Conservation (phyloP, 768 basidiomycete genomes). For the Chalciporus pseudorubinellus region DNA sequence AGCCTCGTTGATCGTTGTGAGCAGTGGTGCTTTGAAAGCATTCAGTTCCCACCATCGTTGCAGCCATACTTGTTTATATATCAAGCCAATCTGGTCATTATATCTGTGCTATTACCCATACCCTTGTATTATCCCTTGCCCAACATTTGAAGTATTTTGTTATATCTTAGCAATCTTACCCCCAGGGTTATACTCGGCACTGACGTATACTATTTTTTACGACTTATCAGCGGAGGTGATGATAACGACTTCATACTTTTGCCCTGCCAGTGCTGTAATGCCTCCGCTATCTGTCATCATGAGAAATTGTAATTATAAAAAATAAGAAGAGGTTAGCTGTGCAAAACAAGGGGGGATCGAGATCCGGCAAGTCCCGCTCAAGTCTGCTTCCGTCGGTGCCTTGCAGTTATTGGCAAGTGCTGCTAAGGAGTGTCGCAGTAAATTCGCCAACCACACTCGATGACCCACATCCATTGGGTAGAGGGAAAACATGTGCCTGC, state of each 20-base stretch:
- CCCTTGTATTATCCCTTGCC: constrained; percentile 19
- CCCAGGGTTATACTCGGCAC: neutral
- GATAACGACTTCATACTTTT: constrained; percentile 5
- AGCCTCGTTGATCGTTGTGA: neutral
- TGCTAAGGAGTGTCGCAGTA: no score
- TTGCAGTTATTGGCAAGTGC: no score
- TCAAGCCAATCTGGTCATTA: constrained; percentile 15
- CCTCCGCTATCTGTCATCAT: constrained; percentile 7
- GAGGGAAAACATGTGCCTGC: neutral
- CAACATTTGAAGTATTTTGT: constrained; percentile 12
- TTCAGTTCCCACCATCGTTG: constrained; percentile 7
- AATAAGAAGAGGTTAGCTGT: neutral
- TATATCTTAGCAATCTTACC: constrained; percentile 9
- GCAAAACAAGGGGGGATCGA: constrained; percentile 9
- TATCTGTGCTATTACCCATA: constrained; percentile 21
- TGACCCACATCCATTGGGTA: neutral
- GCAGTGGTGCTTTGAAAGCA: constrained; percentile 2
- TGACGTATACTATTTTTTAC: constrained; percentile 14
- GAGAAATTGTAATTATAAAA: neutral
- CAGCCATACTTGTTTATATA: constrained; percentile 26
- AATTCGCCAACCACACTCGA: no score
- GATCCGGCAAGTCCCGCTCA: constrained; percentile 22
- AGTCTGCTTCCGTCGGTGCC: constrained; percentile 23
- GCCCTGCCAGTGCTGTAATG: constrained; percentile 11
- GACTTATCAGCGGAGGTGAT: constrained; percentile 4